Evolutionary conservation across 768 basidiomycete genomes (phyloP).

Genomic region (Suillus spraguei): DNA sequence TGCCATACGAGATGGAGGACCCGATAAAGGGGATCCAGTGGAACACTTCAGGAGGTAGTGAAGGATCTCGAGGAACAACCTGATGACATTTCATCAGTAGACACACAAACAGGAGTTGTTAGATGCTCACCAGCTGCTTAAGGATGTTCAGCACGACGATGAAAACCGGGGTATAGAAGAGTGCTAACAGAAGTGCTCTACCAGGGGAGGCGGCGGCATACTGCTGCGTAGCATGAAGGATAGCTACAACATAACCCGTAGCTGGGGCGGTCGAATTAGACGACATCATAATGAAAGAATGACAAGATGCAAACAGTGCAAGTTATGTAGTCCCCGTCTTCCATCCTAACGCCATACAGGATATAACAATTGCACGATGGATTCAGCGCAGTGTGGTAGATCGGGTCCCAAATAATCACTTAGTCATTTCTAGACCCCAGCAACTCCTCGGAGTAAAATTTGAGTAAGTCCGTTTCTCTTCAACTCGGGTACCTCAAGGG

Average conservation of each 20-base stretch:
- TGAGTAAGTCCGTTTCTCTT: no score
- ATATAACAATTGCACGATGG: no score
- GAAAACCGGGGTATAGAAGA: constrained; percentile 71
- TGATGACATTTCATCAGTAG: constrained; percentile 33
- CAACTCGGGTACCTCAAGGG: no score
- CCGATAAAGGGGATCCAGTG: constrained; percentile 91
- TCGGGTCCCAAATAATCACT: no score
- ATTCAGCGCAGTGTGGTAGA: no score
- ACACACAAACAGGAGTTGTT: neutral
- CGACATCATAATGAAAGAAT: constrained; percentile 12
- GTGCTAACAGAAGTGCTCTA: constrained; percentile 35
- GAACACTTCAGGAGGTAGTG: constrained; percentile 88
- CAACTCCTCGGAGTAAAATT: no score
- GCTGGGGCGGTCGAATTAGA: neutral
- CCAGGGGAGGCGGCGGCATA: constrained; percentile 26
- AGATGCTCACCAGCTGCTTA: constrained; percentile 68
- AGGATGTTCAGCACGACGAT: constrained; percentile 74
- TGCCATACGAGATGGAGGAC: constrained; percentile 86
- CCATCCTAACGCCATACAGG: no score
- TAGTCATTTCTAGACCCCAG: no score
- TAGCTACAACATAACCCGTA: constrained; percentile 8
- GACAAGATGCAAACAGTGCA: no score
- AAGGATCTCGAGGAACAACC: constrained; percentile 68
- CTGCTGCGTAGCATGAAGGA: constrained; percentile 19
- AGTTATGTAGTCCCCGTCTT: neutral